Evolutionary conservation across 225 moss, liverwort and hornwort species (phyloP), one percentile per base, ranked within the genome.

Genomic region (Pleurozium schreberi): DNA sequence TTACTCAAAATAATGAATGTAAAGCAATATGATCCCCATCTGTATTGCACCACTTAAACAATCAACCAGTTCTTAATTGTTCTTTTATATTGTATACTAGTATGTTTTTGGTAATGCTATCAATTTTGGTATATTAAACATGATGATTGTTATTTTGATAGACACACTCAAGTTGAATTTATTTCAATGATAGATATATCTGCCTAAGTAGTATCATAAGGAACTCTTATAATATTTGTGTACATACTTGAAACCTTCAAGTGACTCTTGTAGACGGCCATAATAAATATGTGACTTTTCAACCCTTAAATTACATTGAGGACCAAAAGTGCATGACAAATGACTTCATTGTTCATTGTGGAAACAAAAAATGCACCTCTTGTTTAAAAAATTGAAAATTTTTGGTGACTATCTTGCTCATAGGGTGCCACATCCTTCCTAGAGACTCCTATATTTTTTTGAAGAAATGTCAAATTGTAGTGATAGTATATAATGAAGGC

Each of bases 291-390:
- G 27, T 63, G 63, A 6, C 14, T 63, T 63, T 18, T 64, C 8
- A 9, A 33, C 3, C 70, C 12, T 70, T 14, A 1, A 69, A 70
- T 3, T 25, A 14, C 0, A 0, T 0, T 40, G 1, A 8, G 0
- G 6, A 69, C 7, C 23, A 8, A 69, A 69, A 69, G 8, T 69
- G 1, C 25, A 2, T 14, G 0, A 69, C n/a, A 4, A 7, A n/a
- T n/a, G 23, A n/a, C 6, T 68, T 68, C 7, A 68, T 23, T 64
- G 18, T 64, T 64, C 18, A 64, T 34, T 38, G 11, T 11, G 38
- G 5, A 66, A 38, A 67, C 21, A 67, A 38, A 67, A 1, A 67
- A 36, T 67, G 38, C 11, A 21, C 6, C 5, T 67, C 3, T 67
- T 67, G 12, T 21, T 67, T 11, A 1, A 21, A 19, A 21, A 11